Conservation (phyloP, 2,329 filamentous ascomycete genomes). For the Decorospora gaudefroyi region DNA sequence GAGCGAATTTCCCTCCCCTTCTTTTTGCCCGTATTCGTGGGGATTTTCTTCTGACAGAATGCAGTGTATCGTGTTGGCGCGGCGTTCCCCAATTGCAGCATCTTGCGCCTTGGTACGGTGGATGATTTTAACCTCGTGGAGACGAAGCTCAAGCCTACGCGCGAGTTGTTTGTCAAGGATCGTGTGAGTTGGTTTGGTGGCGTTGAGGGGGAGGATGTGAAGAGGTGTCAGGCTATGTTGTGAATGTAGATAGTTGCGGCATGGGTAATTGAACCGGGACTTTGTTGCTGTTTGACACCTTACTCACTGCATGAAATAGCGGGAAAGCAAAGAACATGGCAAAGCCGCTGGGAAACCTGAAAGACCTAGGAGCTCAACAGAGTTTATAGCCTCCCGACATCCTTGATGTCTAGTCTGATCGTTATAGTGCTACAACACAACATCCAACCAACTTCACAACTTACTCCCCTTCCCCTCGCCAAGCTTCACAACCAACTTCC, state of each 20-base stretch:
- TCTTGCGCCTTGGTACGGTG: constrained; percentile 63
- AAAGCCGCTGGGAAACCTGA: too few relatives aligned
- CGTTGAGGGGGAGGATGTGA: constrained; percentile 6
- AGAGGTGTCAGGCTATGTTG: constrained; percentile 5
- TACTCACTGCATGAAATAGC: too few relatives aligned
- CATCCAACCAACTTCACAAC: constrained; percentile 22
- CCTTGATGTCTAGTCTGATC: background rate
- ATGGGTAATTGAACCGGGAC: too few relatives aligned
- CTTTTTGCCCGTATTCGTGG: background rate
- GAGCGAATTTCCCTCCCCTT: background rate
- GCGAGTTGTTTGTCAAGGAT: constrained; percentile 60
- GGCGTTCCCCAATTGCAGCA: constrained; percentile 52
- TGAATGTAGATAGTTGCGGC: too few relatives aligned
- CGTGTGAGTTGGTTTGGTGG: constrained; percentile 55
- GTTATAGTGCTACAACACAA: background rate
- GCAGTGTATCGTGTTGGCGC: constrained; percentile 58
- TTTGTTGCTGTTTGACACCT: too few relatives aligned
- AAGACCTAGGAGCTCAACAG: background rate
- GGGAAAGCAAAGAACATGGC: too few relatives aligned
- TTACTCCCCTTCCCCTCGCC: constrained; percentile 37
- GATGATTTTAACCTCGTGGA: constrained; percentile 65
- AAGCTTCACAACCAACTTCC: constrained; percentile 77
- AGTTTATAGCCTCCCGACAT: too few relatives aligned
- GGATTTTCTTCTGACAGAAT: background rate
- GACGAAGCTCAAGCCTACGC: constrained; percentile 58